Conservation (phyloP, 129 eudicot genomes). For the Escallonia rubra region DNA sequence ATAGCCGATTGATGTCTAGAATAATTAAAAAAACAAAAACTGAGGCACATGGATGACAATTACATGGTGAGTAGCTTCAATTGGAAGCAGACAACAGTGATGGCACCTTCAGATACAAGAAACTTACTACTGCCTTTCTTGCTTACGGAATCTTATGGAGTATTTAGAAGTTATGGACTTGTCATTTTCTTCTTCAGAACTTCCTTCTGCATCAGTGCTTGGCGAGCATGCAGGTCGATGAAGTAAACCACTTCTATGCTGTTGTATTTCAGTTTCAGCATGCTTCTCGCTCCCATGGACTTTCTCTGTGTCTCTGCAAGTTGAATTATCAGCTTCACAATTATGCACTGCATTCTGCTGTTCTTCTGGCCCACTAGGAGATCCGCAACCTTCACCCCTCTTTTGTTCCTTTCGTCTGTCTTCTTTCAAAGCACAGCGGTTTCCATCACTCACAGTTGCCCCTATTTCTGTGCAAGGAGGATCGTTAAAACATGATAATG, state of each 20-base stretch:
- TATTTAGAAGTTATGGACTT: slow-evolving; percentile 16
- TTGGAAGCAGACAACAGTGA: neutral
- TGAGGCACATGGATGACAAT: too few relatives aligned
- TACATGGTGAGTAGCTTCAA: too few relatives aligned
- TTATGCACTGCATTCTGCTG: slow-evolving; percentile 7
- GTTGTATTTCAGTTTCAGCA: slow-evolving; percentile 12
- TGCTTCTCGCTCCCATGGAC: slow-evolving; percentile 4
- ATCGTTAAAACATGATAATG: slow-evolving; percentile 10
- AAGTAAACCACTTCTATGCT: slow-evolving; percentile 14
- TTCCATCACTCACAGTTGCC: slow-evolving; percentile 5
- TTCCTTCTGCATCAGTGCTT: slow-evolving; percentile 13
- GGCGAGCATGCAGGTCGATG: slow-evolving; percentile 13
- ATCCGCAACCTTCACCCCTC: neutral
- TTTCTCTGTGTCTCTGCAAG: neutral
- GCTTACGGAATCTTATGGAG: slow-evolving; percentile 29
- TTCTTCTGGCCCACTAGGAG: slow-evolving; percentile 6
- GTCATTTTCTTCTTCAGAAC: slow-evolving; percentile 31
- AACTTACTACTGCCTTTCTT: slow-evolving; percentile 38
- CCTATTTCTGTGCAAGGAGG: slow-evolving; percentile 14
- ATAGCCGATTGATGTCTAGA: too few relatives aligned
- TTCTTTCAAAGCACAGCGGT: neutral
- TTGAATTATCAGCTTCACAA: slow-evolving; percentile 15
- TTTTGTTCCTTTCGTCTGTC: slow-evolving; percentile 7
- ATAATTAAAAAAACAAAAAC: too few relatives aligned
- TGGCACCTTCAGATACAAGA: slow-evolving; percentile 4